Base-by-base conservation (phyloP, 2,329 filamentous ascomycete species). In the Parasarocladium wereldwijsianum region DNA sequence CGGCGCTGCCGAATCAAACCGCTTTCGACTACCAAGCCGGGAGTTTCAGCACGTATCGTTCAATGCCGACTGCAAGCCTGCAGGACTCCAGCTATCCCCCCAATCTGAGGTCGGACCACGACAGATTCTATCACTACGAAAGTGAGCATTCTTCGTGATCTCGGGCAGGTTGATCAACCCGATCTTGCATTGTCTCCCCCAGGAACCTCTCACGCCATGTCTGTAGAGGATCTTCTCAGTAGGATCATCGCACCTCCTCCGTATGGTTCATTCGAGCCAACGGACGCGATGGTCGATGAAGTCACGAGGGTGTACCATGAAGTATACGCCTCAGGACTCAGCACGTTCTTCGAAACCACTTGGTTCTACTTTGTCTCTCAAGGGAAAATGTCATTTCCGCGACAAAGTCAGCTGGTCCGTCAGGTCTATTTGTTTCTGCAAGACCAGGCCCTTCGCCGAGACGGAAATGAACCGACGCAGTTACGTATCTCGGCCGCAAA, bases 321-420 rank as follows among this genome's bases (percentile, higher is more conserved):
- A 39, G 75, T 84, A 38, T 92, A 90, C 49, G 78, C 76, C 4
- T 68, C 67, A 2, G 78, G 74, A 6, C 67, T 90, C 26, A 76
- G 82, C 50, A 67, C 68, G 29, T 76, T 90, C 37, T 68, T 92
- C 37, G 86, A 94, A 50, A 81, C 83, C 6, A 66, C 64, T 17
- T 96, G 86, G 86, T 94, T 83, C 55, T 70, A 60, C 35, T 58
- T 63, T 27, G 47, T 47, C 26, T 62, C 61, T 10, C 52, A 57
- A 34, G 50, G 57, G 30, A 49, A 55, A 22, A 57, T 54, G 45
- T 46, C 59, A n/a, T 54, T 71, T 33, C 57, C 58, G 32, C 52
- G 57, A 29, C 60, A 79, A 45, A 55, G 61, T 17, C 55, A 58
- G 17, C 57, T 83, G n/a, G 60, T 78, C 40, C 70, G 75, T 31